These are phyloP conservation scores for Termitomyces sp. DNA, from an alignment of 768 basidiomycete genomes.

Conservation along the genomic window DNA sequence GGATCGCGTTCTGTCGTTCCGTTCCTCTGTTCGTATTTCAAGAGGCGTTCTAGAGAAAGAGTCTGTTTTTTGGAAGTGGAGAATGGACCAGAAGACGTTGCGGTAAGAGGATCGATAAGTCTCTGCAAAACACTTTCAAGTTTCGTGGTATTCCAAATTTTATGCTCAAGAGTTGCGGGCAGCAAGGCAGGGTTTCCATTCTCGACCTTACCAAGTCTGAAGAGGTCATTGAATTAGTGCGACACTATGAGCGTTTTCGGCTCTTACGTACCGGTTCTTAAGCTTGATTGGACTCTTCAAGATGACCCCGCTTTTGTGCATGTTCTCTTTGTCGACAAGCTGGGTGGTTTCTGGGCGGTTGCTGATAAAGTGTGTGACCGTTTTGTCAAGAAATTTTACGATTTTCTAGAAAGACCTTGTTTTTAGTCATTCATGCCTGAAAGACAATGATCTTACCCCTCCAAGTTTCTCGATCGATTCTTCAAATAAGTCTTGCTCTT, in stretches of 20 bases:
- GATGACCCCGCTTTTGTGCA: slow-evolving; percentile 28
- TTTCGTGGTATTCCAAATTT: slow-evolving; percentile 81
- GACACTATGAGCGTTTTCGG: background rate
- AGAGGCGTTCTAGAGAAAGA: slow-evolving; percentile 56
- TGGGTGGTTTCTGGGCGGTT: slow-evolving; percentile 39
- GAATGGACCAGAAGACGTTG: slow-evolving; percentile 29
- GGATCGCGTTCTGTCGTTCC: slow-evolving; percentile 94
- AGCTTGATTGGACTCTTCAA: slow-evolving; percentile 70
- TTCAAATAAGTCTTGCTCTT: slow-evolving; percentile 43
- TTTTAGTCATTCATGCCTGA: background rate
- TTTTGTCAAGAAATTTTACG: slow-evolving; percentile 85
- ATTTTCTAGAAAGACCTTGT: slow-evolving; percentile 50
- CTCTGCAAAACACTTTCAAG: slow-evolving; percentile 71
- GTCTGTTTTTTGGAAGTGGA: slow-evolving; percentile 31
- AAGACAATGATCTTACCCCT: slow-evolving; percentile 56
- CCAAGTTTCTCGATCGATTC: slow-evolving; percentile 65
- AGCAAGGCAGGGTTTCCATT: slow-evolving; percentile 53
- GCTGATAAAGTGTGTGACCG: slow-evolving; percentile 87
- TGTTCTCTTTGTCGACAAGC: slow-evolving; percentile 67
- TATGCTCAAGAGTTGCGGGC: slow-evolving; percentile 70
- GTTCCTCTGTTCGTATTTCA: slow-evolving; percentile 81
- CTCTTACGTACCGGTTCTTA: slow-evolving; percentile 48
- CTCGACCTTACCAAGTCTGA: slow-evolving; percentile 15
- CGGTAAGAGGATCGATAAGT: slow-evolving; percentile 43
- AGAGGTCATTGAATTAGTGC: background rate